phyloP scores from a whole-genome alignment of 2,329 filamentous ascomycete species.

The Ophiostoma perfectum region DNA sequence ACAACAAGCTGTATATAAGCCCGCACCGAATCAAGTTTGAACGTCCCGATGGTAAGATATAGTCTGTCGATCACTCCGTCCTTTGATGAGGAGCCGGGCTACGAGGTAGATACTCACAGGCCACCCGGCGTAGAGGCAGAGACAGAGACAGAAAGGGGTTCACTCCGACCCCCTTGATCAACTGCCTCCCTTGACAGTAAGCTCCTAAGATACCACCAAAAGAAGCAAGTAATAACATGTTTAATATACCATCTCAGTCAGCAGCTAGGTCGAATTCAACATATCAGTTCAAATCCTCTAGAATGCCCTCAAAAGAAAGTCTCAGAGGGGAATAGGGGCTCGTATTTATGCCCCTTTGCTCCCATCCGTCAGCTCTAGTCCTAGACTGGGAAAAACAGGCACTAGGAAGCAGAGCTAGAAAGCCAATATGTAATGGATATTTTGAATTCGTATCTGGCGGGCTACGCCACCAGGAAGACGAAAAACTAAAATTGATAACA shows the following conservation, averaged over 20 bases:
- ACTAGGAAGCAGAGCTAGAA: neutral
- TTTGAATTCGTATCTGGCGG: neutral
- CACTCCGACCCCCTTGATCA: neutral
- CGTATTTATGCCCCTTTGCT: neutral
- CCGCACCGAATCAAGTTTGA: too few relatives aligned
- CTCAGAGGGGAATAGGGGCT: neutral
- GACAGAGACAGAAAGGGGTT: conserved; percentile 5
- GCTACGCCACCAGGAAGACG: neutral
- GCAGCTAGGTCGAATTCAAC: neutral
- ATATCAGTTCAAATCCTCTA: neutral
- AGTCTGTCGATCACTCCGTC: too few relatives aligned
- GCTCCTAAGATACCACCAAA: neutral
- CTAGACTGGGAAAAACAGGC: neutral
- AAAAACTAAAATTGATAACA: neutral
- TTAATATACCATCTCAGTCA: neutral
- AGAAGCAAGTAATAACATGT: neutral
- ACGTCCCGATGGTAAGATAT: too few relatives aligned
- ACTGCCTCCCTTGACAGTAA: neutral
- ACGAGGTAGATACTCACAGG: neutral
- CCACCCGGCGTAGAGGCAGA: neutral
- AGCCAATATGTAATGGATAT: neutral
- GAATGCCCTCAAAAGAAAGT: neutral
- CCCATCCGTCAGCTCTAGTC: neutral
- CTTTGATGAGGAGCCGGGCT: too few relatives aligned
- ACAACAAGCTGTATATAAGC: too few relatives aligned